Percentiles rank a stretch among this genome's conserved stretches.
Evolutionary conservation across 1,139 yeast genomes (phyloP).

Genomic region (Pichia sp.): DNA sequence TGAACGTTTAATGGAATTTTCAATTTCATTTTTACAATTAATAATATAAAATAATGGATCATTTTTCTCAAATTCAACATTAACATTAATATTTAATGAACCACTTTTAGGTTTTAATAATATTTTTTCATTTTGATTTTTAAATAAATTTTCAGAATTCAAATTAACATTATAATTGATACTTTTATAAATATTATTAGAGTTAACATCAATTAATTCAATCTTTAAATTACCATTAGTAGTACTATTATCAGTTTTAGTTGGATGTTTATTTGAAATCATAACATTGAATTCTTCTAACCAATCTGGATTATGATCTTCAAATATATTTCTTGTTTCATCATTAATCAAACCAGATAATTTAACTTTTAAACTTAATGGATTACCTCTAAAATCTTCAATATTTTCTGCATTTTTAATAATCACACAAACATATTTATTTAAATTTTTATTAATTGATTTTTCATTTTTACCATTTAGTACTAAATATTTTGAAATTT

Average conservation of each 20-base stretch:
- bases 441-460: conserved; percentile 8
- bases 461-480: conserved; percentile 7
- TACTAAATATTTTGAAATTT: conserved; percentile 28
- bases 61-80: conserved; percentile 22
- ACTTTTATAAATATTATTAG: conserved; percentile 18
- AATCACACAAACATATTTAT: conserved; percentile 30
- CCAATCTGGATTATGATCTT: conserved; percentile 73
- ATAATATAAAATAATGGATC: conserved; percentile 26
- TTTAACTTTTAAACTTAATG: conserved; percentile 63
- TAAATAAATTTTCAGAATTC: conserved; percentile 24
- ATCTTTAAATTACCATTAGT: conserved; percentile 11
- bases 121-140: conserved; percentile 20
- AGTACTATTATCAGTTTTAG: background rate
- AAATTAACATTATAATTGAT: conserved; percentile 20
- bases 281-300: conserved; percentile 60
- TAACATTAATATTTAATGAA: conserved; percentile 21
- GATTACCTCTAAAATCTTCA: conserved; percentile 43
- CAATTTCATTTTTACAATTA: conserved; percentile 20
- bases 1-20: conserved; percentile 23
- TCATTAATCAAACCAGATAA: conserved; percentile 65
- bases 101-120: conserved; percentile 27
- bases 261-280: background rate
- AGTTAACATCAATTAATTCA: conserved; percentile 19
- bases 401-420: conserved; percentile 68
- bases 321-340: conserved; percentile 59